Base-by-base conservation (phyloP, 179 eudicot species). In the Nepenthes alata region DNA sequence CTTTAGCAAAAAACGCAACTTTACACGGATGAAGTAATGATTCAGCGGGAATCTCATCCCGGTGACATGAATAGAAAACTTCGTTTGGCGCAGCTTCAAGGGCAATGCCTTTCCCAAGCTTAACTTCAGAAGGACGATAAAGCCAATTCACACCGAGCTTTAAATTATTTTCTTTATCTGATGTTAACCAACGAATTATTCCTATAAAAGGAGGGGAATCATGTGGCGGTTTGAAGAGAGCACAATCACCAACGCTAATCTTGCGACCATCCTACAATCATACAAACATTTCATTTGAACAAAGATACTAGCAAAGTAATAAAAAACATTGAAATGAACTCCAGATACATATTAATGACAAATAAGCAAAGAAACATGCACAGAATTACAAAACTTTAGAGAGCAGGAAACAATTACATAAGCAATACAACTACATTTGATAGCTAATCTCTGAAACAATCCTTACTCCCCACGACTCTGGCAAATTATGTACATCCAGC, bases 11-110 rank as follows among this genome's bases (percentile, higher is more conserved):
- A 61, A 71, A 71, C 14, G 78, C 71, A 67, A 77, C 81, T 72
- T 69, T 78, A 72, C 79, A 78, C 37, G 75, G 77, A 76, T 72
- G 79, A 52, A 75, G 76, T 56, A 75, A 58, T 45, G 79, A 75
- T 52, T 74, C 72, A 68, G 77, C 77, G 65, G 76, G 64, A 59
- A 68, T 75, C 82, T 75, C 77, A 72, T 75, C 82, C 72, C 72
- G 61, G 47, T 69, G 72, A 36, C 72, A 69, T 0, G 76, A 77
- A 57, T 77, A 77, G 65, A 77, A 75, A 39, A 75, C 74, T 72
- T 69, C 74, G 76, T 75, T 75, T 35, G 71, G 77, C 51, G 72
- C 69, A 72, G 77, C 77, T 58, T 75, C 74, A 50, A 69, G 70
- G 8, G 71, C 72, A 65, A 66, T 67, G 59, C 82, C 77, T 68